phyloP scores from a whole-genome alignment of 2,329 filamentous ascomycete genomes.

The Neoarthrinium moseri region DNA sequence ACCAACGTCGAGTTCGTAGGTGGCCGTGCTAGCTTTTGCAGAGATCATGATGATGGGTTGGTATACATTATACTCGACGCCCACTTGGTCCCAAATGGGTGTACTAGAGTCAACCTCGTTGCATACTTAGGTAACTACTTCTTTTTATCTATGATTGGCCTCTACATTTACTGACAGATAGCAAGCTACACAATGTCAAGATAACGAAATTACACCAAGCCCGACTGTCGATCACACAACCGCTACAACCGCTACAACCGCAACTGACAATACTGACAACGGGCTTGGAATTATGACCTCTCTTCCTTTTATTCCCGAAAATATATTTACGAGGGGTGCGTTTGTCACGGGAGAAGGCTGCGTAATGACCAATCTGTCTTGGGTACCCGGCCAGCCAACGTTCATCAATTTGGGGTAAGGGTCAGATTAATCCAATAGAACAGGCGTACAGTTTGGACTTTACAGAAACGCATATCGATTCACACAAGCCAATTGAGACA shows the following conservation, averaged over 20 bases:
- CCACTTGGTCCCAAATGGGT: neutral
- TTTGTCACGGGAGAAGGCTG: neutral
- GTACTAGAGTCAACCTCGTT: neutral
- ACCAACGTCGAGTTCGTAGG: neutral
- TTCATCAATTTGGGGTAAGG: too few species aligned
- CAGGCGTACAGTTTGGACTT: too few species aligned
- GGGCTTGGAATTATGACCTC: neutral
- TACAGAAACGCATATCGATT: too few species aligned
- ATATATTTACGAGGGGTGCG: neutral
- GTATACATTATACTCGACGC: neutral
- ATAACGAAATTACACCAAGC: neutral
- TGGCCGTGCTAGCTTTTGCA: neutral
- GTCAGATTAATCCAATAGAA: too few species aligned
- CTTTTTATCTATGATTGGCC: neutral
- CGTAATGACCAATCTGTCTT: neutral
- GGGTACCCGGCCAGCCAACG: neutral
- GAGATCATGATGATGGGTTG: neutral
- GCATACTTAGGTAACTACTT: neutral
- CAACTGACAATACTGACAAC: neutral
- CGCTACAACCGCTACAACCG: neutral
- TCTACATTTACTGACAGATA: neutral
- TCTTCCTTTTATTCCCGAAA: neutral
- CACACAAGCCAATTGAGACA: too few species aligned
- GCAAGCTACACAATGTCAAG: neutral
- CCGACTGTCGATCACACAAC: neutral